Base-by-base conservation (phyloP, 2,329 filamentous ascomycete genomes). In the Pseudomassariella vexata region DNA sequence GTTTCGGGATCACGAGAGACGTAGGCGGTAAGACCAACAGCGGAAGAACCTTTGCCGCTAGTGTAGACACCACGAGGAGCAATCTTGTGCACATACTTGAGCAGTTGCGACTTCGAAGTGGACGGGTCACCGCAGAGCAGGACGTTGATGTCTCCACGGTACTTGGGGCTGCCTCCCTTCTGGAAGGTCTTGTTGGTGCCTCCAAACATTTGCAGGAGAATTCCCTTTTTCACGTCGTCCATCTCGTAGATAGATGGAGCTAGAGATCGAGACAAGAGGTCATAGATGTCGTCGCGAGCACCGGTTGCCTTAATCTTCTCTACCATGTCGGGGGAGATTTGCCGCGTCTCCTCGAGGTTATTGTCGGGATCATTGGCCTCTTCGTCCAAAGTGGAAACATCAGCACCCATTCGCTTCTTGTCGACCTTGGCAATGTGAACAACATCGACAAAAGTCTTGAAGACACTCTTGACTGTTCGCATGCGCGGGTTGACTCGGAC, bases 211-310 rank as follows among this genome's bases (percentile, higher is more conserved):
- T 98, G 92, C 4, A 98, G 78, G 9, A 98, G 69, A 40, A 98
- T 95, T 9, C 92, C 92, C 63, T 98, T 98, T 70, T 98, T 98
- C 28, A 96, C 88, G 50, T 98, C 92, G 46, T 98, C 92, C 80
- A 94, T 85, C 60, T 98, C 92, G 63, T 94, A 95, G 50, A 98
- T 83, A 38, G 89, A 95, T 10, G 92, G 92, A 3, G 92, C 92
- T 18, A 98, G 68, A 2, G 90, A 96, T 22, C 90, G 79, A 12
- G 92, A 76, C 4, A 98, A 76, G 16, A 98, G 74, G 15, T 98
- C 89, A 57, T 98, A 98, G 33, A 98, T 80, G 56, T 98, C 92
- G 2, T 81, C 69, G 32, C 92, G 79, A 19, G 76, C 72, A 9
- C 85, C 85, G 9, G 85, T 92, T 37, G 75, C 79, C 49, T 76